These are phyloP conservation scores for Sungouiozyma intestinalis DNA, from an alignment of 805 yeast species.

Conservation along the genomic window DNA sequence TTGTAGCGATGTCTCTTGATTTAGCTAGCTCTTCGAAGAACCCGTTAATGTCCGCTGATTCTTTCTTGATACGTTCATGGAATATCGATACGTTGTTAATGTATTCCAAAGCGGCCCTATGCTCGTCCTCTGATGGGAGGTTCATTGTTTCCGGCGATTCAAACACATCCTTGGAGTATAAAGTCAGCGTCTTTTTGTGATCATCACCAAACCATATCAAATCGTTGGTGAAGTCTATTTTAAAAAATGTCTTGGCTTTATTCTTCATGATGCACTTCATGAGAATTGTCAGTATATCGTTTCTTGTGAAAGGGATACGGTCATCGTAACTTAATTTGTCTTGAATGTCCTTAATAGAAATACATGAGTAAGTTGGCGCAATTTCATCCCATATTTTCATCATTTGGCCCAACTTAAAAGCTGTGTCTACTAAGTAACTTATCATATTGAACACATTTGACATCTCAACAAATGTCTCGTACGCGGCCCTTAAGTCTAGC, in stretches of 20 bases:
- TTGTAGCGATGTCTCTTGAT: constrained; percentile 4
- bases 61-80: constrained; percentile 9
- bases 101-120: constrained; percentile 11
- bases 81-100: constrained; percentile 18
- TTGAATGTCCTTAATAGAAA: constrained; percentile 19
- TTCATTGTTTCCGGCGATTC: not conserved
- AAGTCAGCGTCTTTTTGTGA: constrained; percentile 12
- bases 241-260: constrained; percentile 19
- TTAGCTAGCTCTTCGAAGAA: constrained; percentile 14
- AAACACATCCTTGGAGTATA: constrained; percentile 8
- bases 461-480: constrained; percentile 8
- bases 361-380: constrained; percentile 22
- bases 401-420: constrained; percentile 12
- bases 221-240: constrained; percentile 21
- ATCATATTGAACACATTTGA: constrained; percentile 6
- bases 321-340: constrained; percentile 8
- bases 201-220: constrained; percentile 22
- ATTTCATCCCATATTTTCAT: constrained; percentile 19
- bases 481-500: constrained; percentile 9
- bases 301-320: constrained; percentile 9
- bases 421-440: constrained; percentile 7
- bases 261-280: constrained; percentile 23
- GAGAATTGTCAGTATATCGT: constrained; percentile 18
- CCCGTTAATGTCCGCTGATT: constrained; percentile 3
- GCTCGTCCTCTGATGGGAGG: not conserved